Conservation (phyloP, 2,329 filamentous ascomycete species). For the Fusarium temperatum region DNA sequence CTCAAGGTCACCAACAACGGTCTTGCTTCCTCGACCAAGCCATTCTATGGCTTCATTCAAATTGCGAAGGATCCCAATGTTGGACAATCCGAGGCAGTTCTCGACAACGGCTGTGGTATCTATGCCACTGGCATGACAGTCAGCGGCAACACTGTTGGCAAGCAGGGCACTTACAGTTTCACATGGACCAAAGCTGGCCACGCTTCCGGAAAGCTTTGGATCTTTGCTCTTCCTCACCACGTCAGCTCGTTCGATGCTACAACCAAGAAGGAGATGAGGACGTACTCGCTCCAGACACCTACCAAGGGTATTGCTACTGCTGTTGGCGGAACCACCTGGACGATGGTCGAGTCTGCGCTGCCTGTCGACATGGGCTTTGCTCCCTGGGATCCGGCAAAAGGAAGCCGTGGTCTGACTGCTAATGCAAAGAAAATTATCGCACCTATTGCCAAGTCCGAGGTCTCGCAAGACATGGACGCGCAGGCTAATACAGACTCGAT, state of each 20-base stretch:
- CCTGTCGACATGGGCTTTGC: constrained; percentile 79
- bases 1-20: constrained; percentile 74
- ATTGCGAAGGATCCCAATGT: constrained; percentile 78
- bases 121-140: constrained; percentile 74
- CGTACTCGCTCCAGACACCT: constrained; percentile 75
- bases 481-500: constrained; percentile 84
- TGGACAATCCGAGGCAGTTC: constrained; percentile 67
- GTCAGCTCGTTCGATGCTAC: constrained; percentile 74
- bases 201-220: constrained; percentile 69
- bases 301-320: constrained; percentile 85
- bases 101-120: constrained; percentile 79
- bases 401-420: constrained; percentile 59
- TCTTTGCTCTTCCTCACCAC: constrained; percentile 92
- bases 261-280: constrained; percentile 60
- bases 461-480: constrained; percentile 77
- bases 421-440: constrained; percentile 68
- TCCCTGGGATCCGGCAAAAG: constrained; percentile 73
- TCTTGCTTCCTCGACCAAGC: constrained; percentile 68
- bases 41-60: constrained; percentile 83
- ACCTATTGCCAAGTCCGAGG: constrained; percentile 73
- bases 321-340: constrained; percentile 78
- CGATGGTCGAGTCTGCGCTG: constrained; percentile 77
- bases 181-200: constrained; percentile 77
- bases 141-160: constrained; percentile 67
- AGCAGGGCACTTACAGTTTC: constrained; percentile 76